Evolutionary conservation across 176 grass and related monocot genomes (phyloP), one percentile per base, ranked within the genome.

Genomic region (Dactylis glomerata): DNA sequence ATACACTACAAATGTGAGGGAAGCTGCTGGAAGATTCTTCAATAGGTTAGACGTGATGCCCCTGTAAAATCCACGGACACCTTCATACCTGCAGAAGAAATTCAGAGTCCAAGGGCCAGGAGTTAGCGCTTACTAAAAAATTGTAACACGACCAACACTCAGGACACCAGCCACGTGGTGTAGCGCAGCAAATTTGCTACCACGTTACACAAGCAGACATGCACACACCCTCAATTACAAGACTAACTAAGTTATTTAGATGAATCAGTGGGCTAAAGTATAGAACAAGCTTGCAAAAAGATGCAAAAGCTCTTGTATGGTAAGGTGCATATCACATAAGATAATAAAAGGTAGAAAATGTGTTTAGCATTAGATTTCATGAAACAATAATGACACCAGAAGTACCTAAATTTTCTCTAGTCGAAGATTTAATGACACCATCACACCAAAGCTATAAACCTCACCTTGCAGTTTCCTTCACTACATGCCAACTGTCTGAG

Each of bases 1-100:
- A 85, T 98, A 98, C 77, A 95, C 95, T 40, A 95, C 92, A 86
- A 98, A 98, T 22, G 92, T 95, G 32, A 98, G 76, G 3, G 95
- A 98, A 54, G 95, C 93, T 8, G 95, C 88, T 28, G 95, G 95
- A 64, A 95, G 71, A 75, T 98, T 98, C 81, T 98, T 98, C 85
- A 98, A 81, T 23, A 98, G 80, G 67, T 95, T 98, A 7, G 92
- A 90, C 12, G 95, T 93, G 68, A 95, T 93, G 45, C 95, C 95
- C 66, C 89, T 92, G 68, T 98, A 98, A 84, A 98, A 98, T 61
- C 95, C 95, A 31, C 87, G 87, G 20, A 98, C 45, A 19, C 95
- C 92, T 83, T 98, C 95, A 68, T 88, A 90, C 80, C 95, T 98
- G 83, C n/a, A n/a, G n/a, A n/a, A n/a, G n/a, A n/a, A 84, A 74